Base-by-base conservation (phyloP, 1,284 basidiomycete species). In the Pulveroboletus sp. region DNA sequence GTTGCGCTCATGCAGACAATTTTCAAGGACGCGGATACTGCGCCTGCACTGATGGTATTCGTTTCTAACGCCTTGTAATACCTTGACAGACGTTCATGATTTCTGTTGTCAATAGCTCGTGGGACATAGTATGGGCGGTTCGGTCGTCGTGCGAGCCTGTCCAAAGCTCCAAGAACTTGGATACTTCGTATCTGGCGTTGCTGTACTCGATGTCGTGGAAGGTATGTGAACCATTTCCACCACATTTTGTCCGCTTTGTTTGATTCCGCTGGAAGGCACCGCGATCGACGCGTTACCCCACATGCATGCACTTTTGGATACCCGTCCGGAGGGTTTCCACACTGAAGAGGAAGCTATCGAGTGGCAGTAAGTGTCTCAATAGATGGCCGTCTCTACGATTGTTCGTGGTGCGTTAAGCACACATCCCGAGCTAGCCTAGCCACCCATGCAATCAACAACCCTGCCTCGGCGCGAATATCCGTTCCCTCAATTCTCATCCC, bases 201-300 rank as follows among this genome's bases (percentile, higher is more conserved):
- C 85, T 1, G 94, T 98, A 2, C 78, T 99, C 2, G 97, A 99
- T 65, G 94, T 98, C 9, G 97, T 99, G 0, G 96, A 99, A 80
- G 96, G 92, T 91, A 42, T 20, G 74, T 43, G 17, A 7, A 57
- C 17, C 10, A 20, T 14, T 26, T 28, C 14, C 26, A 10, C 1
- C 9, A 5, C 0, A 1, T 25, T n/a, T 36, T 26, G 5, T 20
- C 4, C 17, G 7, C 9, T 5, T 36, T 15, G 6, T 31, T 39
- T 17, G 22, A 56, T 39, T 15, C 9, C 33, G 14, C 12, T 17
- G 39, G 20, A 65, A 94, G 93, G 96, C 9, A 94, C 94, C n/a
- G 96, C 97, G 0, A 79, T 98, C 36, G 94, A 96, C 45, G 91
- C 95, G 0, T 81, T 99, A 9, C 89, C 91, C 0, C 83, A 91